Percentiles rank a stretch among this genome's conserved stretches.
Evolutionary conservation across 352 stramenopile genomes (phyloP).

Genomic region (Phytophthora capsici): DNA sequence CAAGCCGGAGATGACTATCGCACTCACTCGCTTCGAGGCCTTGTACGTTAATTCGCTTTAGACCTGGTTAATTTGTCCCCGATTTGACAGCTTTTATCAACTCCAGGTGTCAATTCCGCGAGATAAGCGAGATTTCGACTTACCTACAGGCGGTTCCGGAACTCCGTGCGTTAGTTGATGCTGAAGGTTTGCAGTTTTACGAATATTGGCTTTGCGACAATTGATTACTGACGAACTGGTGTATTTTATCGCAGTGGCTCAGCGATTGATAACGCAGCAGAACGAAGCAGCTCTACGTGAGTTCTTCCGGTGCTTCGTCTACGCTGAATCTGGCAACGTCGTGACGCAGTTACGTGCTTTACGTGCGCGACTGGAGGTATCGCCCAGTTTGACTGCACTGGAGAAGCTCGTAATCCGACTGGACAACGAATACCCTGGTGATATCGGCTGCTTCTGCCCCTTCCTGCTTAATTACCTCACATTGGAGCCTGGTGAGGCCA

Average conservation of each 20-base stretch:
- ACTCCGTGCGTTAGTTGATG: slow-evolving; percentile 76
- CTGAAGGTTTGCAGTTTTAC: slow-evolving; percentile 33
- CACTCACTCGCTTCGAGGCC: slow-evolving; percentile 97
- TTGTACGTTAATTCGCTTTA: slow-evolving; percentile 53
- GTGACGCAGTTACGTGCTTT: slow-evolving; percentile 77
- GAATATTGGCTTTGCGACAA: not conserved
- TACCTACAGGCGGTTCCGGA: slow-evolving; percentile 91
- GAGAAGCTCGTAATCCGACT: slow-evolving; percentile 93
- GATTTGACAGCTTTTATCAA: not conserved
- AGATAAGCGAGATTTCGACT: slow-evolving; percentile 91
- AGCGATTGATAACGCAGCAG: slow-evolving; percentile 43
- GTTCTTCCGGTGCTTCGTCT: slow-evolving; percentile 85
- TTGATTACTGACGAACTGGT: slow-evolving; percentile 2
- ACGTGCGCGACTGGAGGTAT: slow-evolving; percentile 70
- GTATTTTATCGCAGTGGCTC: slow-evolving; percentile 32
- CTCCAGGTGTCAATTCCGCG: slow-evolving; percentile 91
- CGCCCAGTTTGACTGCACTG: slow-evolving; percentile 41
- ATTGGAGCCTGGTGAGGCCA: slow-evolving; percentile 94
- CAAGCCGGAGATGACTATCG: slow-evolving; percentile 99
- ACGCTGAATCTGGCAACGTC: slow-evolving; percentile 75
- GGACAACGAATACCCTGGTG: slow-evolving; percentile 94
- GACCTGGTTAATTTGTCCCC: slow-evolving; percentile 6
- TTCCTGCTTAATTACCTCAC: slow-evolving; percentile 98
- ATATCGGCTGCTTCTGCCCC: slow-evolving; percentile 98
- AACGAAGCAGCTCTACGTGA: slow-evolving; percentile 55